Base-by-base conservation (phyloP, 345 rosid species). In the Physaria fendleri region DNA sequence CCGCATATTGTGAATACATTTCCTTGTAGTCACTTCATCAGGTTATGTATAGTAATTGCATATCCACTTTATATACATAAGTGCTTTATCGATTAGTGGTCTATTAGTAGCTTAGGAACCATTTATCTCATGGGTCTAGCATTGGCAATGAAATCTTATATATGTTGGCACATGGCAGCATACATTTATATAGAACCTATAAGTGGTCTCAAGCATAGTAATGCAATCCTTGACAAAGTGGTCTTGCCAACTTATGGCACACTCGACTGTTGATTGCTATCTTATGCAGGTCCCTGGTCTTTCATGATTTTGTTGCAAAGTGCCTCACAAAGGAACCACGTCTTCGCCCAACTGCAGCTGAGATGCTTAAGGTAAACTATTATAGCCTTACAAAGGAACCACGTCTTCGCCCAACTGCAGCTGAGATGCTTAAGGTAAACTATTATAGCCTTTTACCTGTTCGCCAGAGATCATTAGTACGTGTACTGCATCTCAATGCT, bases 311-410 rank as follows among this genome's bases (percentile, higher is more conserved):
- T 77, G 83, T 89, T 63, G 99, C 99, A 5, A 89, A 82, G 77
- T 87, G 88, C 80, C 90, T 93, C 18, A 89, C 99, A 53, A 93
- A 93, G 64, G 99, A 93, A 68, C 91, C 99, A 59, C 91, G 97
- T 38, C 64, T 76, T 68, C 97, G 99, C 40, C 99, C 97, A 48
- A 78, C 95, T 56, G 99, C 99, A 71, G 77, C 81, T 41, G 99
- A 93, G 81, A 87, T 93, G 95, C 77, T 89, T 57, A 93, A 89
- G 90, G 98, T 92, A 71, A 41, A 49, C 16, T 48, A 16, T 30
- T 16, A 63, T 18, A 41, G 15, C 10, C 29, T 62, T 54, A n/a
- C n/a, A n/a, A 93, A 93, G 64, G 99, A 93, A 68, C 91, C 99
- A 59, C 91, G 97, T 38, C 64, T 76, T 68, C 97, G 99, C 40